Evolutionary conservation across 352 stramenopile species (phyloP), one percentile per base, ranked within the genome.

Genomic region (Phytophthora lateralis): DNA sequence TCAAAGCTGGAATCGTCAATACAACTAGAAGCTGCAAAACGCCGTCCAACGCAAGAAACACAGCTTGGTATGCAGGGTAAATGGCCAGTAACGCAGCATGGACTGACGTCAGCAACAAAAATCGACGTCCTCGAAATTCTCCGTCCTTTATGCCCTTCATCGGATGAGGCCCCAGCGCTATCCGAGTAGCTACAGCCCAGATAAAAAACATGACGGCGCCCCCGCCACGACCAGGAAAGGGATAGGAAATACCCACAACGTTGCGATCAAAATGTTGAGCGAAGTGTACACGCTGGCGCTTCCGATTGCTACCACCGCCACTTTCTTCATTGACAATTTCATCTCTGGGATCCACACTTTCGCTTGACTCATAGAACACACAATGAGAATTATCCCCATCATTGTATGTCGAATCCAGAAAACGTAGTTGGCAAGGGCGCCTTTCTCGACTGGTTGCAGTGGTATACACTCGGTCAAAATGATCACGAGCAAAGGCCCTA

Each of bases 31-130:
- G 3, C 21, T 67, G 74, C 8, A 45, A 46, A 4, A 26, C 6
- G 0, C 17, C 21, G 0, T 21, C 38, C n/a, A 67, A 29, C 2
- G 48, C 20, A 1, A 66, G 53, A 41, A 73, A 84, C 2, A 58
- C 10, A 1, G 64, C 66, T 46, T 75, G 69, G 26, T 73, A 73
- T 3, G 41, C 29, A 0, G 63, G 62, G 10, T 85, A 82, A 20
- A 81, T 64, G 4, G 57, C 10, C 18, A 72, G 8, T n/a, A 80
- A 47, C 0, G 26, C 26, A 8, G 26, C 26, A 30, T 78, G 53
- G 1, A 64, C 38, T n/a, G 63, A 37, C 4, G 26, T 55, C 8
- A 71, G 4, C 7, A 68, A 15, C 8, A 66, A n/a, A 44, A 67
- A 53, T 15, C 51, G 45, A 9, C 54, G 54, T 0, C 60, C 37